Conservation (phyloP, 108 stramenopile species). For the Schizochytrium sp. region DNA sequence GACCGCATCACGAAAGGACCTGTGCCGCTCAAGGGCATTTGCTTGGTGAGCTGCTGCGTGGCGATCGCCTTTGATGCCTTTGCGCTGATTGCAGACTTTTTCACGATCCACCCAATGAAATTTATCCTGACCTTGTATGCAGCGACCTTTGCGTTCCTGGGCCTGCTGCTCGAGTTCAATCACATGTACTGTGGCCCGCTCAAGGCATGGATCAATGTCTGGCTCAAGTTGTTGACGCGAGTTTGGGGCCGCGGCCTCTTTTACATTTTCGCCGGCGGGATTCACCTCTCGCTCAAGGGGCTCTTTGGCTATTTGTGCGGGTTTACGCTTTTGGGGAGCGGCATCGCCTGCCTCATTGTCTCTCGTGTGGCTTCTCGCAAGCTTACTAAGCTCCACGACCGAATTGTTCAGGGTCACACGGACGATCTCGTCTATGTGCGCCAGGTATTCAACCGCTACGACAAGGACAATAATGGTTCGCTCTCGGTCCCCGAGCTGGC, state of each 20-base stretch:
- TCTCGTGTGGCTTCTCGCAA: not conserved
- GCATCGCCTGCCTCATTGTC: slow-evolving; percentile 2
- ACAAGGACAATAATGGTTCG: not conserved
- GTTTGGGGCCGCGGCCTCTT: slow-evolving; percentile 6
- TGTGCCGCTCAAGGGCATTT: not conserved
- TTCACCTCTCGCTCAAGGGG: not conserved
- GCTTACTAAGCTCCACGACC: not conserved
- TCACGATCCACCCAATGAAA: not conserved
- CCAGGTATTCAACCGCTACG: slow-evolving; percentile 10
- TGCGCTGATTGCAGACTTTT: not conserved
- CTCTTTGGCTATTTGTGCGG: not conserved
- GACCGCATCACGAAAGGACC: not conserved
- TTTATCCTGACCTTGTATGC: not conserved
- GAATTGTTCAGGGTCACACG: not conserved
- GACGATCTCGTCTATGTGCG: slow-evolving; percentile 15
- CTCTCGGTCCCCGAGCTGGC: not conserved
- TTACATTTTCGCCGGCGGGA: not conserved
- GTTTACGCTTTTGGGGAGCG: not conserved
- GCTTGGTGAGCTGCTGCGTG: not conserved
- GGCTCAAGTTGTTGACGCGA: not conserved
- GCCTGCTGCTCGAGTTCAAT: not conserved
- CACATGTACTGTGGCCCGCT: not conserved
- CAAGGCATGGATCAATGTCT: not conserved
- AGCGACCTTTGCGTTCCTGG: not conserved
- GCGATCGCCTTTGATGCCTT: not conserved